phyloP scores from a whole-genome alignment of 257 asterid genomes.

The Datura wrightii region DNA sequence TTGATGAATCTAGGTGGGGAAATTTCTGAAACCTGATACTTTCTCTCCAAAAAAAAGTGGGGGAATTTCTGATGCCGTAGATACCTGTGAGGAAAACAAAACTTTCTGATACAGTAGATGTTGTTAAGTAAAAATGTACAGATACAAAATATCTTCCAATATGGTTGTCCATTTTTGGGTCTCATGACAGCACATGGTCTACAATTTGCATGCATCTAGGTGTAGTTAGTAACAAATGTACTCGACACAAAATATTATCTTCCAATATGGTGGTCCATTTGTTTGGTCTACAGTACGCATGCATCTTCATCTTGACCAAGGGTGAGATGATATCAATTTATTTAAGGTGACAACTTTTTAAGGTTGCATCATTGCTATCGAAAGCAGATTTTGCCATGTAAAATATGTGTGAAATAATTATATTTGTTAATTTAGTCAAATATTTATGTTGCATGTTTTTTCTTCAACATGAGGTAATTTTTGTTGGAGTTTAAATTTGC shows the following conservation, averaged over 20 bases:
- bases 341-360: neutral
- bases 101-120: neutral
- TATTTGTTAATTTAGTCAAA: neutral
- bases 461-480: neutral
- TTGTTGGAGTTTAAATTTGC: neutral
- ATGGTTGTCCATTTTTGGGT: constrained; percentile 13
- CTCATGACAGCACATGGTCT: neutral
- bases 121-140: neutral
- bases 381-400: constrained; percentile 18
- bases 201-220: neutral
- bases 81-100: neutral
- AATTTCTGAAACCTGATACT: neutral
- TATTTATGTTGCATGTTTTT: neutral
- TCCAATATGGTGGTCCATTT: neutral
- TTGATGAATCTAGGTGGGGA: constrained; percentile 39
- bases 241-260: neutral
- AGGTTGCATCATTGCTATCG: neutral
- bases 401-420: neutral
- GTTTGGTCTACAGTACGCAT: neutral
- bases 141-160: neutral
- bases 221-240: neutral
- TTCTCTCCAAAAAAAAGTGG: constrained; percentile 6
- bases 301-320: constrained; percentile 10
- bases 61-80: constrained; percentile 16
- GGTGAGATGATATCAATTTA: constrained; percentile 7